phyloP scores from a whole-genome alignment of 2,329 filamentous ascomycete genomes.

The Alternaria hordeiaustralica region DNA sequence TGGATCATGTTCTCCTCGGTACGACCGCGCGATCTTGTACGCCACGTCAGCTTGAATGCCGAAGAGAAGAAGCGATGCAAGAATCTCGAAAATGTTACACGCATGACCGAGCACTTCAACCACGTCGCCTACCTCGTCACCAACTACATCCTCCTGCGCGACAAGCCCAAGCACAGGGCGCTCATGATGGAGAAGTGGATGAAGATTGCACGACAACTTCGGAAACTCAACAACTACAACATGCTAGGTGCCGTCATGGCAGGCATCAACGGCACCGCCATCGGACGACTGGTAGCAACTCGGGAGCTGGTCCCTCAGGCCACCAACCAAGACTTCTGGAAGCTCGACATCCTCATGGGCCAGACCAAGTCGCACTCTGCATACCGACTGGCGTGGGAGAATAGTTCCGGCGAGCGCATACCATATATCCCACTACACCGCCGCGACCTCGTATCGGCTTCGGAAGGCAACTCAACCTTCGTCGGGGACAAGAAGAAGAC shows the following conservation, averaged over 20 bases:
- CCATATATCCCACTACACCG: slow-evolving; percentile 91
- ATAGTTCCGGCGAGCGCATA: slow-evolving; percentile 86
- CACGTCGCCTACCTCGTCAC: slow-evolving; percentile 63
- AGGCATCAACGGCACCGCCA: slow-evolving; percentile 85
- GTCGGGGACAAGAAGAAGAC: slow-evolving; percentile 61
- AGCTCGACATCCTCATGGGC: slow-evolving; percentile 89
- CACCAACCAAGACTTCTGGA: slow-evolving; percentile 82
- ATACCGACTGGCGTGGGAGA: slow-evolving; percentile 97
- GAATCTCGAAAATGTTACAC: slow-evolving; percentile 84
- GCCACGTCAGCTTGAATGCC: slow-evolving; percentile 80
- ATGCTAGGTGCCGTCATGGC: slow-evolving; percentile 92
- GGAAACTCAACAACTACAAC: slow-evolving; percentile 96
- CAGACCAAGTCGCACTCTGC: slow-evolving; percentile 91
- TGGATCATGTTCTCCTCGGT: slow-evolving; percentile 99
- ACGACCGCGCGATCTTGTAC: slow-evolving; percentile 87
- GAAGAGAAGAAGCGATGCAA: slow-evolving; percentile 76
- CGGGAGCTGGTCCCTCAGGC: slow-evolving; percentile 74
- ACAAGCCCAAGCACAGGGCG: slow-evolving; percentile 94
- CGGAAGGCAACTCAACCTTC: slow-evolving; percentile 91
- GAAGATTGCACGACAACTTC: slow-evolving; percentile 81
- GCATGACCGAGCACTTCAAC: slow-evolving; percentile 86
- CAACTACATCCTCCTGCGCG: slow-evolving; percentile 73
- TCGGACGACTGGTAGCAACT: slow-evolving; percentile 83
- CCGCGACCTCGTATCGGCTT: slow-evolving; percentile 87
- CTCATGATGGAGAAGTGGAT: slow-evolving; percentile 95